Percentiles rank a stretch among this genome's conserved stretches.
Evolutionary conservation across 129 eudicot species (phyloP).

Genomic region (Tagetes patula): DNA sequence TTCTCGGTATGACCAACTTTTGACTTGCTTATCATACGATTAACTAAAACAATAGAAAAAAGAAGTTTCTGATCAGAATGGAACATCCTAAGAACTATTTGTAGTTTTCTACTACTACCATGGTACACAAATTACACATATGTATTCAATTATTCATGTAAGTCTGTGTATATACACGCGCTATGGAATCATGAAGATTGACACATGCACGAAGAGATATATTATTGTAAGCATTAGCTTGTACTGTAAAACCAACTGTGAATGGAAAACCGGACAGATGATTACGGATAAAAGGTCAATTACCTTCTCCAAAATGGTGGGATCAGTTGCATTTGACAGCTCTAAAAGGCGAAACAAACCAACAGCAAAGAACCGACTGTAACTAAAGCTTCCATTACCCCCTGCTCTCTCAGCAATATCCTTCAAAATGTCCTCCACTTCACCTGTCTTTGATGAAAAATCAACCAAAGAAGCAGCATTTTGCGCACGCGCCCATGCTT

Average conservation of each 20-base stretch:
- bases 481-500: constrained; percentile 83
- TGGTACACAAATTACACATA: neutral
- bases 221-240: neutral
- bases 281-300: constrained; percentile 11
- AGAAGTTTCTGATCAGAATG: too few species aligned
- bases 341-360: constrained; percentile 96
- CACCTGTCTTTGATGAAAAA: constrained; percentile 83
- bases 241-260: neutral
- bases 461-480: constrained; percentile 63
- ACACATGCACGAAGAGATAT: neutral
- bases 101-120: neutral
- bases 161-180: neutral
- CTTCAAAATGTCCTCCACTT: constrained; percentile 64
- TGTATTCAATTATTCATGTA: too few species aligned
- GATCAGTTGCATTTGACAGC: constrained; percentile 82
- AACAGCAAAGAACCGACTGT: constrained; percentile 95
- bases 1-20: neutral
- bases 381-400: constrained; percentile 69
- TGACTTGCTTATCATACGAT: neutral
- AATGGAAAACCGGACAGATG: neutral
- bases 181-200: neutral
- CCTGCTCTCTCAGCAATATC: constrained; percentile 94
- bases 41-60: too few species aligned
- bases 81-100: neutral
- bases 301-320: constrained; percentile 87